A percentile compares a stretch with the other conserved stretches of the same genome.
phyloP scores from a whole-genome alignment of 306 rosid genomes.

The Comarum palustre region DNA sequence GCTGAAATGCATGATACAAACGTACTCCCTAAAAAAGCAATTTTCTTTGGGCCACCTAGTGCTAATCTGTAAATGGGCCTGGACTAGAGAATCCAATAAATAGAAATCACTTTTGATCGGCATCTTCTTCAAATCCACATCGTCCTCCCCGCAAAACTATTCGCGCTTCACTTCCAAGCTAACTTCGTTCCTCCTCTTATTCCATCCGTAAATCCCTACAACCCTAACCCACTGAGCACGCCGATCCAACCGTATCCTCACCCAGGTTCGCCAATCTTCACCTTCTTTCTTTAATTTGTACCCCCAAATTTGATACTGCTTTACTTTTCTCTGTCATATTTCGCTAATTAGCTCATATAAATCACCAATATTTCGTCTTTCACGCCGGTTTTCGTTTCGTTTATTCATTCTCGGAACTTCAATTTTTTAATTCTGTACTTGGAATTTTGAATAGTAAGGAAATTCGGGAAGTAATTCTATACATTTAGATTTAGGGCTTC shows the following conservation, averaged over 20 bases:
- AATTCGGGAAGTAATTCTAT: not conserved
- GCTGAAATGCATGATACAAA: too few relatives aligned
- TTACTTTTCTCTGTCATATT: not conserved
- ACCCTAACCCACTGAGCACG: not conserved
- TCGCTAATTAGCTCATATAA: not conserved
- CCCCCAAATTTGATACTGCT: not conserved
- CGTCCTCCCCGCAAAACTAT: not conserved
- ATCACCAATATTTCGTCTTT: not conserved
- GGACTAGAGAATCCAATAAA: too few relatives aligned
- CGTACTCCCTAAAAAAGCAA: too few relatives aligned
- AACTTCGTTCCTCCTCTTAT: not conserved
- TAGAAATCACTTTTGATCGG: not conserved
- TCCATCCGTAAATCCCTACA: not conserved
- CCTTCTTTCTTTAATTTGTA: not conserved
- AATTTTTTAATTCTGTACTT: not conserved
- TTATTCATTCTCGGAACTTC: not conserved
- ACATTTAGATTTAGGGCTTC: not conserved
- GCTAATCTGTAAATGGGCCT: too few relatives aligned
- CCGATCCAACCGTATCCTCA: not conserved
- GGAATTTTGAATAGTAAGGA: not conserved
- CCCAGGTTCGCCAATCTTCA: constrained; percentile 5
- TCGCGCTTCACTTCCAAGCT: constrained; percentile 8
- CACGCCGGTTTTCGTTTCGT: not conserved
- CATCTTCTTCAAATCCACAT: not conserved
- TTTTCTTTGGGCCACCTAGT: too few relatives aligned